Base-by-base conservation (phyloP, 768 basidiomycete species). In the Infundibulicybe gibba region DNA sequence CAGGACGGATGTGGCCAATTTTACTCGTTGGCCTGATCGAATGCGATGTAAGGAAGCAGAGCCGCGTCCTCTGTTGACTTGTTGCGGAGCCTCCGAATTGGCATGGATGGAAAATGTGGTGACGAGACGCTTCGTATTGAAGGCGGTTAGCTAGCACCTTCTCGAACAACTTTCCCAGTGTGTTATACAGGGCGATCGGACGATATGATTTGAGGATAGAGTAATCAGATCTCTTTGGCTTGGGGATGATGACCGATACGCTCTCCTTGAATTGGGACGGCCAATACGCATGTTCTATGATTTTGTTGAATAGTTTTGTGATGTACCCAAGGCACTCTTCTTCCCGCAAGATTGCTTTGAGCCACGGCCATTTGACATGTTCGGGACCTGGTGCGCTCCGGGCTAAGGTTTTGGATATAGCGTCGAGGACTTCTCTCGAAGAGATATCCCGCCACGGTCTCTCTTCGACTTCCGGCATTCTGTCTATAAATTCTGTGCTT, bases 41-140 rank as follows among this genome's bases (percentile, higher is more conserved):
- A 47, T 38, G 30, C 32, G 32, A n/a, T 44, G 39, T 2, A 34
- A 20, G 39, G 45, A n/a, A 20, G 39, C 12, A 47, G n/a, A 2
- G 35, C 45, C n/a, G 45, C 45, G 25, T 47, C 37, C 15, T 47
- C 45, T 19, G 45, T 47, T 4, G 45, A 47, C 25, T 47, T 19
- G 19, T 47, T 34, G 15, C 37, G 45, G 15, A 47, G 6, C 45
- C 25, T 21, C 45, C 37, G 31, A 38, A 47, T 32, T 47, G 45
- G 19, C 35, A 39, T 16, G 44, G 44, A n/a, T 45, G 44, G n/a
- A 33, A 35, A 3, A 45, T 31, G 32, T 30, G n/a, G n/a, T n/a
- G n/a, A n/a, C 31, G 21, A 40, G 11, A 11, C 8, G 32, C 45
- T 31, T 47, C 38, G 21, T 3, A 47, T 16, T 47, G 45, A 3